Base-by-base conservation (phyloP, 1,284 basidiomycete genomes). In the Boletus coffeatus region DNA sequence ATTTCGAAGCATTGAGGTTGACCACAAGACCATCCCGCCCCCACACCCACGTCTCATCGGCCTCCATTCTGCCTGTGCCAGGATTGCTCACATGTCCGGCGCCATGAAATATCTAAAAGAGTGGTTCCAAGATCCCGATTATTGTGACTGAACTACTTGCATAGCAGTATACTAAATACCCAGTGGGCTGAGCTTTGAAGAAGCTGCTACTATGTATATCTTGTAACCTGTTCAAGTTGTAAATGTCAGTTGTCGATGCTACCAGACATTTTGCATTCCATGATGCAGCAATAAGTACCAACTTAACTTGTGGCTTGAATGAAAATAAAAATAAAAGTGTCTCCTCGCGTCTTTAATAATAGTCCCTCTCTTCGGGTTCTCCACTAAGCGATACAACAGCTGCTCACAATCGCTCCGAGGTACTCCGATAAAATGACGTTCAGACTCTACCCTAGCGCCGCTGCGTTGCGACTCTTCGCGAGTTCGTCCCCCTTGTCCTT, bases 401-500 rank as follows among this genome's bases (percentile, higher is more conserved):
- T 84, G 32, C 77, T 78, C 53, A 92, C 73, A 25, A 85, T 76
- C 2, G 73, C 73, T 39, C 79, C 79, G 32, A 90, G 75, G 66
- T 92, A 88, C 25, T 83, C 81, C 3, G 94, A 72, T 1, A 93
- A 83, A 1, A 93, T 83, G 1, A 72, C 66, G 0, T 80, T 66
- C 1, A 88, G 69, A 66, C 25, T 25, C 86, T 85, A 1, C 82
- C 25, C 25, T 25, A 25, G 74, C 1, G 70, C 66, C 21, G 21
- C 2, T 96, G 94, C 2, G 87, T 80, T 0, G 92, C 88, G 0
- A 96, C 89, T 25, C 89, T 81, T 1, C 80, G 77, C 39, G 97
- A 80, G 11, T 39, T 39, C 64, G 85, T 81, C 1, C 81, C 2
- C 75, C 64, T 89, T 87, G 1, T 79, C 76, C 13, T 78, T 79